phyloP scores from a whole-genome alignment of 2,329 filamentous ascomycete species.

The Aspergillus arachidicola region DNA sequence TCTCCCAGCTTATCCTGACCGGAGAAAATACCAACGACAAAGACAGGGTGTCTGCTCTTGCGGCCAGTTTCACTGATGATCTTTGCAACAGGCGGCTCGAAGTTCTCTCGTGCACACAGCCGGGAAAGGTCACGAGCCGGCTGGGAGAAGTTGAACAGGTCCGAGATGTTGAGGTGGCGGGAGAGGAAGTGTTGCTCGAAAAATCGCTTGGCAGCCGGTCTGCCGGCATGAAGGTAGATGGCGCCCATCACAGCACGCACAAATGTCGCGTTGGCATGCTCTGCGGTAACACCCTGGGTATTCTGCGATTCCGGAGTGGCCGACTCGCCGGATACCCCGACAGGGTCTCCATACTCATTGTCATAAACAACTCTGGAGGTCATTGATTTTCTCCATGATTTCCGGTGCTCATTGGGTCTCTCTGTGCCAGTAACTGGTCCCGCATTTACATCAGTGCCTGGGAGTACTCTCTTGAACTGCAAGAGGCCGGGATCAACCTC shows the following conservation, averaged over 20 bases:
- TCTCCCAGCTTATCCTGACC: constrained; percentile 90
- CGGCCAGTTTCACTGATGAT: constrained; percentile 91
- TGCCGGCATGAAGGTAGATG: constrained; percentile 82
- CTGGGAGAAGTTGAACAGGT: constrained; percentile 80
- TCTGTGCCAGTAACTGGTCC: constrained; percentile 44
- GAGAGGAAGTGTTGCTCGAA: constrained; percentile 81
- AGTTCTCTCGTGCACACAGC: constrained; percentile 85
- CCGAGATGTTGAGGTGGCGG: constrained; percentile 73
- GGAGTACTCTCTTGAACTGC: constrained; percentile 66
- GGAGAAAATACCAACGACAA: constrained; percentile 90
- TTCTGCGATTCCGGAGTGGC: constrained; percentile 18
- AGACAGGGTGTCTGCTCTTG: constrained; percentile 81
- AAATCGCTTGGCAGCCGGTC: constrained; percentile 77
- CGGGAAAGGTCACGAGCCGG: constrained; percentile 81
- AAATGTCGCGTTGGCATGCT: constrained; percentile 71
- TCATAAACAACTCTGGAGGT: constrained; percentile 79
- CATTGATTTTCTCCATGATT: constrained; percentile 69
- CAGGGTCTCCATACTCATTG: constrained; percentile 78
- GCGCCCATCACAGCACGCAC: constrained; percentile 82
- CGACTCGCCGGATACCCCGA: constrained; percentile 21
- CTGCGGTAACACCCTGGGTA: constrained; percentile 47
- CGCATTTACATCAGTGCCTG: constrained; percentile 46
- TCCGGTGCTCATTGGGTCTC: constrained; percentile 51
- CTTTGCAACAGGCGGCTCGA: constrained; percentile 82
- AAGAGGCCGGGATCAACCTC: constrained; percentile 91